These are phyloP conservation scores for Kwoniella sp. DNA, from an alignment of 768 basidiomycete species.

Conservation along the genomic window DNA sequence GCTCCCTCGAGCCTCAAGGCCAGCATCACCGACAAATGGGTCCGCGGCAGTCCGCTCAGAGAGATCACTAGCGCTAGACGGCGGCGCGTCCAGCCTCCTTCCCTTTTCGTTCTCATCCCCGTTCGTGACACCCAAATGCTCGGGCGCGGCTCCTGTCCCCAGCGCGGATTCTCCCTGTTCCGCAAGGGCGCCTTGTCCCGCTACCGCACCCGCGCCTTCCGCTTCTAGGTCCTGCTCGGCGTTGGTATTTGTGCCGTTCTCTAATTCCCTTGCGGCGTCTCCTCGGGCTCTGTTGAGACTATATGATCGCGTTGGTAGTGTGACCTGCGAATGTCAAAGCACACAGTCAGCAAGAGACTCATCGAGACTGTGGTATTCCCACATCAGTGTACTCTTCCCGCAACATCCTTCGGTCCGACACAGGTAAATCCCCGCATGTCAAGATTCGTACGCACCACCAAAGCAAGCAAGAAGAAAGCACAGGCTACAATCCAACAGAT, in stretches of 20 bases:
- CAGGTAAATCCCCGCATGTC: neutral
- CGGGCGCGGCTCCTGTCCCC: neutral
- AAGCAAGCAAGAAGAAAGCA: slow-evolving; percentile 17
- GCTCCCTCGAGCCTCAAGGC: no score
- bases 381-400: no score
- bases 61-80: neutral
- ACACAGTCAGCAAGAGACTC: neutral
- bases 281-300: slow-evolving; percentile 22
- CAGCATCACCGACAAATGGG: neutral
- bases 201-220: neutral
- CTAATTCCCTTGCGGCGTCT: slow-evolving; percentile 1
- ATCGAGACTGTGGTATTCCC: no score
- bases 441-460: slow-evolving; percentile 9
- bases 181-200: neutral
- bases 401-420: no score
- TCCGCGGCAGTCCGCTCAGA: neutral
- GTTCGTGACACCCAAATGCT: neutral
- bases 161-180: no score
- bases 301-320: slow-evolving; percentile 22
- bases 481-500: slow-evolving; percentile 26
- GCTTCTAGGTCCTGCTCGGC: neutral
- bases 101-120: neutral
- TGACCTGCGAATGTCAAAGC: slow-evolving; percentile 9
- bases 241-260: neutral
- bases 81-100: neutral